Evolutionary conservation across 495 filamentous ascomycete species (phyloP).

Genomic region (Beverwykella pulmonaria): DNA sequence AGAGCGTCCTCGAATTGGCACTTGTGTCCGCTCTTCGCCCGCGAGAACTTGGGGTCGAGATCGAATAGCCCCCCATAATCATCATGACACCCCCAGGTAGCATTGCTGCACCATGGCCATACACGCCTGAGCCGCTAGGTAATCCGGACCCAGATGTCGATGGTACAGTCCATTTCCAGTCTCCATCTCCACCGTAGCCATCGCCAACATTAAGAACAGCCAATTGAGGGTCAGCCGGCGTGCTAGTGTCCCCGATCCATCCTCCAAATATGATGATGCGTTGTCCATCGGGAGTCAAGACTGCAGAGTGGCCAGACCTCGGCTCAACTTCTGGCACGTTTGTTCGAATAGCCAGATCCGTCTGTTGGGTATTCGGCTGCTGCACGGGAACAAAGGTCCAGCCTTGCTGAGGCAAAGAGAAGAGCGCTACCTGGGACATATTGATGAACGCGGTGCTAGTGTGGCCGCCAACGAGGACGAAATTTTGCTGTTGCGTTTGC

Average conservation of each 20-base stretch:
- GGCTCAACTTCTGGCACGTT: constrained; percentile 59
- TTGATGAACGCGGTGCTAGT: constrained; percentile 84
- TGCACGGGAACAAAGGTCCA: constrained; percentile 78
- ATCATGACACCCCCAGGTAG: constrained; percentile 89
- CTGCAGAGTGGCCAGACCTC: constrained; percentile 82
- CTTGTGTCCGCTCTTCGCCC: constrained; percentile 39
- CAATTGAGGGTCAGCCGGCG: constrained; percentile 77
- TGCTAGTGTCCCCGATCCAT: constrained; percentile 80
- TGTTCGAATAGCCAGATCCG: constrained; percentile 55
- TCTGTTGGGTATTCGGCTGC: constrained; percentile 48
- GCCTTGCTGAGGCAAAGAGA: constrained; percentile 78
- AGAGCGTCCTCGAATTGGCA: constrained; percentile 56
- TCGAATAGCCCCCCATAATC: constrained; percentile 78
- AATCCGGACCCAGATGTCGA: constrained; percentile 47
- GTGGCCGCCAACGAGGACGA: constrained; percentile 84
- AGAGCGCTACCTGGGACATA: constrained; percentile 87
- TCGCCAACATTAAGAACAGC: constrained; percentile 71
- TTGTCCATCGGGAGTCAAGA: constrained; percentile 74
- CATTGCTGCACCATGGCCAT: constrained; percentile 83
- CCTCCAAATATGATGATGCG: constrained; percentile 79
- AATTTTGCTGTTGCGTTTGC: constrained; percentile 68
- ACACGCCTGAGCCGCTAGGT: constrained; percentile 62
- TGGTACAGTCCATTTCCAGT: constrained; percentile 78
- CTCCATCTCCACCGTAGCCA: constrained; percentile 63
- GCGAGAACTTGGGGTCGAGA: constrained; percentile 54